Conservation (phyloP, 306 rosid species). For the Spatholobus suberectus region DNA sequence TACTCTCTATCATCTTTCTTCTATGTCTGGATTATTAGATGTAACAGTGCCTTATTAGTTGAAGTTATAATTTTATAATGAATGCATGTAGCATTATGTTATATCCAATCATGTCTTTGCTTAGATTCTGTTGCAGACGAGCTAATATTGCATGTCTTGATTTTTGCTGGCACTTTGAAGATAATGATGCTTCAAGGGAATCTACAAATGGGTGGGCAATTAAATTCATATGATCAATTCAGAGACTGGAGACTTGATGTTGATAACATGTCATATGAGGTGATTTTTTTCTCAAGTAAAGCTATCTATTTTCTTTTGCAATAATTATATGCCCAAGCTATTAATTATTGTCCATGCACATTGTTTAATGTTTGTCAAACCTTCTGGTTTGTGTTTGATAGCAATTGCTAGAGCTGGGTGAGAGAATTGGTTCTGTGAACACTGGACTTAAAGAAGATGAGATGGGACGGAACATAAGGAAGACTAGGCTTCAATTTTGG, state of each 20-base stretch:
- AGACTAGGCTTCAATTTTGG: slow-evolving; percentile 49
- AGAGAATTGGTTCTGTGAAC: slow-evolving; percentile 86
- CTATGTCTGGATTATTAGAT: neutral
- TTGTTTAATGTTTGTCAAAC: slow-evolving; percentile 7
- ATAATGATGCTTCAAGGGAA: slow-evolving; percentile 78
- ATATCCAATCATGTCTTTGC: slow-evolving; percentile 1
- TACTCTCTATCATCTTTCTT: neutral
- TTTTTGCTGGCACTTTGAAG: slow-evolving; percentile 53
- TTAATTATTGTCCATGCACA: neutral
- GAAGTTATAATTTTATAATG: neutral
- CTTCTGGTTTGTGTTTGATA: slow-evolving; percentile 45
- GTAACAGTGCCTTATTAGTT: neutral
- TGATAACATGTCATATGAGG: slow-evolving; percentile 97
- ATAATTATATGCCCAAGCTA: neutral
- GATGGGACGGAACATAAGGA: slow-evolving; percentile 62
- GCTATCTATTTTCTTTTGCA: neutral
- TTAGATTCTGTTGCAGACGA: neutral
- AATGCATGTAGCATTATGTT: neutral
- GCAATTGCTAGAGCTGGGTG: slow-evolving; percentile 93
- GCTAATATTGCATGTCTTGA: slow-evolving; percentile 21
- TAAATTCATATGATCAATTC: slow-evolving; percentile 65
- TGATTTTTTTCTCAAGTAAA: slow-evolving; percentile 8
- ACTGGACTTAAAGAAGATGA: slow-evolving; percentile 90
- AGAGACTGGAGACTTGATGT: slow-evolving; percentile 93
- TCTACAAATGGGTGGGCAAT: slow-evolving; percentile 76